Evolutionary conservation across 768 basidiomycete species (phyloP).

Genomic region (Suillus variegatus): DNA sequence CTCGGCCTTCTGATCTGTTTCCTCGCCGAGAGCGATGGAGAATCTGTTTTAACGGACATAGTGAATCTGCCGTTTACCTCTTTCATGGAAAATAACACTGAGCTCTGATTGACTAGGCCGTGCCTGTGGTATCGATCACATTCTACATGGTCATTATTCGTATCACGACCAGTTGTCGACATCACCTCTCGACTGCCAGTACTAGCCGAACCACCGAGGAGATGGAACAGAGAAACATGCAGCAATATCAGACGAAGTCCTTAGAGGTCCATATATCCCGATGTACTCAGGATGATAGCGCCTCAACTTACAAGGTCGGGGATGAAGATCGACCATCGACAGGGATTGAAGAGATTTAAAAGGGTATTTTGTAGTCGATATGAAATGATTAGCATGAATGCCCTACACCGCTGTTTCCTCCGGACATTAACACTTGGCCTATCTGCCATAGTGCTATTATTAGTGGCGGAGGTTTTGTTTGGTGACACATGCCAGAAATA

Average conservation of each 20-base stretch:
- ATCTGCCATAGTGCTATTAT: neutral
- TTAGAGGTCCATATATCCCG: constrained; percentile 4
- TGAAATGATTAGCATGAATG: neutral
- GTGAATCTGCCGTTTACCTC: neutral
- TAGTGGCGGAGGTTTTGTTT: neutral
- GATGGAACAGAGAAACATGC: neutral
- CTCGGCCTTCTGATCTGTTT: constrained; percentile 10
- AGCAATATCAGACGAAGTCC: constrained; percentile 1
- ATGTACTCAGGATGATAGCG: neutral
- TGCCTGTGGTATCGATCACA: neutral
- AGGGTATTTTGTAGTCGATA: neutral
- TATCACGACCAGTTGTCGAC: neutral
- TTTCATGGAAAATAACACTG: neutral
- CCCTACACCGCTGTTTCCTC: neutral
- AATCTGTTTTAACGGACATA: constrained; percentile 9
- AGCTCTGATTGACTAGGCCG: neutral
- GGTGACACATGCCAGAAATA: neutral
- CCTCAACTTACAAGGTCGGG: neutral
- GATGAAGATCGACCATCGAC: neutral
- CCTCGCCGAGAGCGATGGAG: neutral
- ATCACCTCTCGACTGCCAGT: neutral
- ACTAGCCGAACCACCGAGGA: neutral
- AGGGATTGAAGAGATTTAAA: neutral
- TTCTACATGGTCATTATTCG: constrained; percentile 2
- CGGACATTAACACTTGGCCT: neutral